These are phyloP conservation scores for Knufia petricola DNA, from an alignment of 2,329 filamentous ascomycete genomes.

Conservation along the genomic window DNA sequence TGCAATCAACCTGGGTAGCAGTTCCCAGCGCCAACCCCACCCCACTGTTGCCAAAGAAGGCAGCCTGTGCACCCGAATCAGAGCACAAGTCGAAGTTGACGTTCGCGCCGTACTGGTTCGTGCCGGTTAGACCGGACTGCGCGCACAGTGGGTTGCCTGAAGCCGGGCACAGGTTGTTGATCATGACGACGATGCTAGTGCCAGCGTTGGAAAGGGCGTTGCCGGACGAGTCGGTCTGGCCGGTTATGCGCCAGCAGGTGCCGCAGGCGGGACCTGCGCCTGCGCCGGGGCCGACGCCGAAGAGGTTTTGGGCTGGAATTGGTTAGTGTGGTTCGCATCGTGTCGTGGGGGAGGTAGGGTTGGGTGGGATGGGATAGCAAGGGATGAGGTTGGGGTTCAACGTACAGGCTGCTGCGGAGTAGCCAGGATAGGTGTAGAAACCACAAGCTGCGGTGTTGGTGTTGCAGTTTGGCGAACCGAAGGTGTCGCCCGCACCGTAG, in stretches of 20 bases:
- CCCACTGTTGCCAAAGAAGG: conserved; percentile 27
- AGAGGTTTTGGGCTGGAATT: not conserved
- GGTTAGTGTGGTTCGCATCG: not conserved
- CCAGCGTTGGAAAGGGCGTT: conserved; percentile 23
- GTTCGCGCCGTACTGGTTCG: conserved; percentile 33
- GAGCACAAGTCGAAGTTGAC: conserved; percentile 35
- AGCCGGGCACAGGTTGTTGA: conserved; percentile 34
- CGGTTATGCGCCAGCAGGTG: conserved; percentile 32
- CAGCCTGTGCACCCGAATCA: conserved; percentile 29
- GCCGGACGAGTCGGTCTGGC: conserved; percentile 26
- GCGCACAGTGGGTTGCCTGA: conserved; percentile 31
- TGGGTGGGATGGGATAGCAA: too few species aligned
- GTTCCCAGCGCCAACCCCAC: conserved; percentile 20
- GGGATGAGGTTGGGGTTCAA: not conserved
- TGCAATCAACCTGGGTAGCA: conserved; percentile 20
- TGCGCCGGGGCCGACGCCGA: conserved; percentile 28
- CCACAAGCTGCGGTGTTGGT: conserved; percentile 30
- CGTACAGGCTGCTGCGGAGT: conserved; percentile 29
- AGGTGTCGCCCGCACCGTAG: conserved; percentile 28
- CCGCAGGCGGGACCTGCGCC: conserved; percentile 33
- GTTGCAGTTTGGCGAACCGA: conserved; percentile 29
- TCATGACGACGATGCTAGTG: conserved; percentile 31
- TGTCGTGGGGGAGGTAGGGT: not conserved
- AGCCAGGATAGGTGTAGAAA: conserved; percentile 27
- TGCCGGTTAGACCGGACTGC: conserved; percentile 25